phyloP scores from a whole-genome alignment of 2,329 filamentous ascomycete species.

The Cytospora piceae region DNA sequence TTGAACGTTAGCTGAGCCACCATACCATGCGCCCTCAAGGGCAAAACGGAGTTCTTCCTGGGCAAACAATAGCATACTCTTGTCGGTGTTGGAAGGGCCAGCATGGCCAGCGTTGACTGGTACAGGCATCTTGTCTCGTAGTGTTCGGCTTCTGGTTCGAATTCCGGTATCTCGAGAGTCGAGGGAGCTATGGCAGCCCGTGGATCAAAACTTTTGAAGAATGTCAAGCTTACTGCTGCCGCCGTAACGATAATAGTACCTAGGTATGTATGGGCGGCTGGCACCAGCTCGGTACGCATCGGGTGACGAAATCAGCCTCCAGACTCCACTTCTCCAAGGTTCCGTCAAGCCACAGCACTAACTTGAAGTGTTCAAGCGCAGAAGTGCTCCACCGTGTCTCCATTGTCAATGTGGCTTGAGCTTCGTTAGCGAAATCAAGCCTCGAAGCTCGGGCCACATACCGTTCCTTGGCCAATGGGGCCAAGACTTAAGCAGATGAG shows the following conservation, averaged over 20 bases:
- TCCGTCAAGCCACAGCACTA: conserved; percentile 5
- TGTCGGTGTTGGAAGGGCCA: conserved; percentile 58
- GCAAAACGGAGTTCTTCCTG: conserved; percentile 2
- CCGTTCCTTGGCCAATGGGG: background rate
- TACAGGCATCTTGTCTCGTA: conserved; percentile 39
- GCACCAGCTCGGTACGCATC: background rate
- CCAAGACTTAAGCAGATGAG: background rate
- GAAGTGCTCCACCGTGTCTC: background rate
- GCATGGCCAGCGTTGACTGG: conserved; percentile 36
- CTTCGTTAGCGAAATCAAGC: background rate
- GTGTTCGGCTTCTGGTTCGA: background rate
- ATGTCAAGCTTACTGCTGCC: background rate
- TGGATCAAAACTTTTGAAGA: background rate
- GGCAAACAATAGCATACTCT: conserved; percentile 46
- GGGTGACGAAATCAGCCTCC: conserved; percentile 15
- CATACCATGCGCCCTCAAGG: conserved; percentile 16
- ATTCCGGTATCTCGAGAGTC: background rate
- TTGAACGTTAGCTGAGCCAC: conserved; percentile 38
- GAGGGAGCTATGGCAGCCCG: conserved; percentile 9
- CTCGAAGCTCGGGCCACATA: background rate
- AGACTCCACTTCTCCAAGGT: background rate
- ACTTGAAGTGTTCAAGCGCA: background rate
- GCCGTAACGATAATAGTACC: background rate
- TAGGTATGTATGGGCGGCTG: background rate
- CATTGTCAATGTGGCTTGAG: background rate